phyloP scores from a whole-genome alignment of 78 protist species.

The Dictyostelium firmibasis region DNA sequence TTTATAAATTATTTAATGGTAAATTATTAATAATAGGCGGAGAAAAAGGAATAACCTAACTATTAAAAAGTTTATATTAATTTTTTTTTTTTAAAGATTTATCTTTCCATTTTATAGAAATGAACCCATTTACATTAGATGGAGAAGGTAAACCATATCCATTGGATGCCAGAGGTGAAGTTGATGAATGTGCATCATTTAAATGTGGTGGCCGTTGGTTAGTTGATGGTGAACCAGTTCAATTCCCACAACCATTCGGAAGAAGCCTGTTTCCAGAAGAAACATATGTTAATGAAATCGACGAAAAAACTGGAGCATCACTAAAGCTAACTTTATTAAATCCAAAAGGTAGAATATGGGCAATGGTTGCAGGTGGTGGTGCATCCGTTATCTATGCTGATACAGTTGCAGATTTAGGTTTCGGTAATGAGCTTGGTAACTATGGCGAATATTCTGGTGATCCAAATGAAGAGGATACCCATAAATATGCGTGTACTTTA shows the following conservation, averaged over 20 bases:
- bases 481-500: conserved; percentile 81
- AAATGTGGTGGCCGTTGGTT: conserved; percentile 74
- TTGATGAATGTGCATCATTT: conserved; percentile 87
- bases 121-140: conserved; percentile 88
- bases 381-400: conserved; percentile 97
- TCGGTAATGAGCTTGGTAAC: conserved; percentile 89
- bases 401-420: conserved; percentile 90
- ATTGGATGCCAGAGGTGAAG: conserved; percentile 87
- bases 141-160: conserved; percentile 69
- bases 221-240: conserved; percentile 77
- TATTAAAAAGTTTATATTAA: neutral
- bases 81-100: conserved; percentile 41
- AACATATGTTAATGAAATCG: conserved; percentile 85
- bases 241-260: conserved; percentile 93
- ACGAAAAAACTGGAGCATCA: conserved; percentile 94
- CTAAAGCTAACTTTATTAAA: conserved; percentile 95
- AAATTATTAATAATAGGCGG: neutral
- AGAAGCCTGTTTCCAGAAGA: conserved; percentile 82
- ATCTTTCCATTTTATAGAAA: conserved; percentile 87
- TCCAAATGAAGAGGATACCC: conserved; percentile 85
- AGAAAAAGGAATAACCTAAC: no score
- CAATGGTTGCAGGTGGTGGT: conserved; percentile 99
- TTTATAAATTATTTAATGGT: conserved; percentile 65
- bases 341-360: conserved; percentile 94
- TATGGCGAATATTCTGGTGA: conserved; percentile 96